Evolutionary conservation across 495 filamentous ascomycete species (phyloP).

Genomic region (Penicillium angulare): DNA sequence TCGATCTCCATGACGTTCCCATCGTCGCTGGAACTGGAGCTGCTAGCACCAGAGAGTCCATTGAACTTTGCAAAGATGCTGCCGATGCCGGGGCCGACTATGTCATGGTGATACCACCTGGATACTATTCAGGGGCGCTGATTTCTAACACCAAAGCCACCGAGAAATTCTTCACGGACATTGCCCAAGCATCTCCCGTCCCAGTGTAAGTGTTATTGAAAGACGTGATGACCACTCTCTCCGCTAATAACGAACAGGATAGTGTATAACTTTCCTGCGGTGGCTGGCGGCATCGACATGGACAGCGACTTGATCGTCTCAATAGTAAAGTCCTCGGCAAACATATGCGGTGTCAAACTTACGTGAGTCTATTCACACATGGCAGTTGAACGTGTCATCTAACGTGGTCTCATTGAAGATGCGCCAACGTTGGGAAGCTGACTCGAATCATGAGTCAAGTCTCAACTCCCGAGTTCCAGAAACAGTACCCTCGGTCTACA

Average conservation of each 20-base stretch:
- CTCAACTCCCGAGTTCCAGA: slow-evolving; percentile 1
- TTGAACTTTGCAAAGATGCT: slow-evolving; percentile 5
- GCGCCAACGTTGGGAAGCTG: slow-evolving; percentile 5
- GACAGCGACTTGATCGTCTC: slow-evolving; percentile 3
- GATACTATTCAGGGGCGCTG: slow-evolving; percentile 2
- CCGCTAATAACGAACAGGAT: background rate
- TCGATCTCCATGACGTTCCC: background rate
- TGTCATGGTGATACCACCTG: slow-evolving; percentile 4
- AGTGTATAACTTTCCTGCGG: slow-evolving; percentile 4
- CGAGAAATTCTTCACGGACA: slow-evolving; percentile 2
- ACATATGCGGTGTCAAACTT: slow-evolving; percentile 3
- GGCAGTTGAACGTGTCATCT: background rate
- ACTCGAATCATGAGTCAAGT: slow-evolving; percentile 3
- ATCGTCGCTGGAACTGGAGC: slow-evolving; percentile 3
- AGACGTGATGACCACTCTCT: background rate
- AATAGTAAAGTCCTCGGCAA: slow-evolving; percentile 1
- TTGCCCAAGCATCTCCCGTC: slow-evolving; percentile 2
- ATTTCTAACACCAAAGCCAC: background rate
- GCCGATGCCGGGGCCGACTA: slow-evolving; percentile 3
- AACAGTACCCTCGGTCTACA: background rate
- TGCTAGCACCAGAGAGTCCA: slow-evolving; percentile 4
- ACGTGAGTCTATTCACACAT: background rate
- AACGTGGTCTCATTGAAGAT: background rate
- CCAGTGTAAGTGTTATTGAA: background rate
- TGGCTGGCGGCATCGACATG: slow-evolving; percentile 5